Conservation (phyloP, 306 rosid species). For the Vigna unguiculata region DNA sequence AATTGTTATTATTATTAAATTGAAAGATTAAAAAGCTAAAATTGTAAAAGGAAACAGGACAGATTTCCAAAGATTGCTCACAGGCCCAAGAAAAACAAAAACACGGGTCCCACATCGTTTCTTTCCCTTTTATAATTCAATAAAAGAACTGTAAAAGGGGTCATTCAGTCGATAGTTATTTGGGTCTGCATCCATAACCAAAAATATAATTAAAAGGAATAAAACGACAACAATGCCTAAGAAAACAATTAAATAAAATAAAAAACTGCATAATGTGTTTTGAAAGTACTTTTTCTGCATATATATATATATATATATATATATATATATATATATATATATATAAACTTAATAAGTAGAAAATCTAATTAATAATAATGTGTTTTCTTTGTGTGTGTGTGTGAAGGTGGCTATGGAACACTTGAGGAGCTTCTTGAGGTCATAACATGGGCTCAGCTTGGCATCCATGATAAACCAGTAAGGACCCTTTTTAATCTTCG, state of each 20-base stretch:
- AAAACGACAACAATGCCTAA: neutral
- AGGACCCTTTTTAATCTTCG: constrained; percentile 14
- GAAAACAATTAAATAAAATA: neutral
- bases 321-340: too few relatives aligned
- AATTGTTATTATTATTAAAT: neutral
- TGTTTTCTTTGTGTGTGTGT: neutral
- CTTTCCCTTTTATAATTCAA: neutral
- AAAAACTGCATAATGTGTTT: too few relatives aligned
- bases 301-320: too few relatives aligned
- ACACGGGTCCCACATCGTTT: neutral
- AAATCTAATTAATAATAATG: neutral
- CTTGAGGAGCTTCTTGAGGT: constrained; percentile 99
- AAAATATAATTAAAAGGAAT: neutral
- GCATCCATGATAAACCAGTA: constrained; percentile 98
- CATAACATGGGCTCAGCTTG: constrained; percentile 98
- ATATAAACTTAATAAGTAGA: too few relatives aligned
- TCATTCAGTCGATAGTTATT: neutral
- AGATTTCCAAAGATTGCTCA: neutral
- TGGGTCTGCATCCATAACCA: neutral
- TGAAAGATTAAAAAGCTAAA: neutral
- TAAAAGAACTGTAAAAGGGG: neutral
- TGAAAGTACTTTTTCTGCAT: too few relatives aligned
- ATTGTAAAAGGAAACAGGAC: neutral
- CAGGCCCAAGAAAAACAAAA: constrained; percentile 14
- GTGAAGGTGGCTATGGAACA: constrained; percentile 96